Base-by-base conservation (phyloP, 2,329 filamentous ascomycete species). In the Ophiostoma populinum region DNA sequence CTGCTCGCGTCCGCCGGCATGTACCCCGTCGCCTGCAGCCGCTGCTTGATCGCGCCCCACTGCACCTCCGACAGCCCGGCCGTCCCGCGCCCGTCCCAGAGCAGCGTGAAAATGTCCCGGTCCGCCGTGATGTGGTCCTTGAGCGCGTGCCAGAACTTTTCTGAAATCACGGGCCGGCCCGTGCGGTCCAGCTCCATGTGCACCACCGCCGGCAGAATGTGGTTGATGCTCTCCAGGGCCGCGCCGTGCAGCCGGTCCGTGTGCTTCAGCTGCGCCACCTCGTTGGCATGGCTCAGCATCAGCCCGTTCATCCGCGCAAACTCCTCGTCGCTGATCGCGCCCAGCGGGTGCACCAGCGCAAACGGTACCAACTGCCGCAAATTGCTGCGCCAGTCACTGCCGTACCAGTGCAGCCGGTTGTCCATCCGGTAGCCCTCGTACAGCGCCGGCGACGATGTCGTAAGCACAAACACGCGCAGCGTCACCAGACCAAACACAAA, bases 91-190 rank as follows among this genome's bases (percentile, higher is more conserved):
- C 51, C 48, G 3, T 52, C 49, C 20, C 56, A 55, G 24, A 65
- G 55, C 3, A 69, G 45, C 3, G 55, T 62, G 24, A 70, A 48
- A 25, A 71, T 57, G 20, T 55, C 52, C 2, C 55, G 55, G 28
- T 69, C 66, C 2, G 55, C 50, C 15, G 55, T 55, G 32, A 79
- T 63, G 38, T 65, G 59, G 35, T 66, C 63, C 17, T 61, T 58
- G 7, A 83, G 50, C 0, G 75, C 76, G 37, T 69, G 59, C 67
- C 71, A 83, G 40, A 83, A 79, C 3, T 71, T 63, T 17, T 68
- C 59, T 0, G 66, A 55, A 12, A 81, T 65, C 16, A 65, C 53
- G 0, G 58, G 52, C 8, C 63, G 59, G 11, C 73, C 75, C 20
- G 66, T 51, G 22, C 56, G 51, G 38, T 64, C 56, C 7, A 61